Conservation (phyloP, 306 rosid species). For the Luffa aegyptiaca region DNA sequence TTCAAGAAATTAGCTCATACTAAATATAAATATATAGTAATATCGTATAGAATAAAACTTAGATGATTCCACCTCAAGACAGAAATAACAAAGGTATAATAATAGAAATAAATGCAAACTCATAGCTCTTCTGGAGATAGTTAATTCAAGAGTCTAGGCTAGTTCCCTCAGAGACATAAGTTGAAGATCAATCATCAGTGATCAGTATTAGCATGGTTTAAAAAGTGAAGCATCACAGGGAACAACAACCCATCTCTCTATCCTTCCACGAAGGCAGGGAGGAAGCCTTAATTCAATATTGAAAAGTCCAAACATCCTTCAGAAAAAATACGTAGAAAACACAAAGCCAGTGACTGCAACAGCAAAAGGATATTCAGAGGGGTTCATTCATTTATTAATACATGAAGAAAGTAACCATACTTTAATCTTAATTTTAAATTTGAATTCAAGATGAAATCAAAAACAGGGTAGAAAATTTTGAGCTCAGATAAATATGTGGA, state of each 20-base stretch:
- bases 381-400: neutral
- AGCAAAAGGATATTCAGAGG: neutral
- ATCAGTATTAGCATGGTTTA: slow-evolving; percentile 61
- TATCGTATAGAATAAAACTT: no score
- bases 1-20: neutral
- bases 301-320: neutral
- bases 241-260: neutral
- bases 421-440: neutral
- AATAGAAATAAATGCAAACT: neutral
- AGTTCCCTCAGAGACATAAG: slow-evolving; percentile 37
- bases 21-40: neutral
- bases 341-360: neutral
- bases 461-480: neutral
- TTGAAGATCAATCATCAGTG: slow-evolving; percentile 15
- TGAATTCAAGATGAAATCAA: neutral
- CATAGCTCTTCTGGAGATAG: neutral
- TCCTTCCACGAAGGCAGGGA: neutral
- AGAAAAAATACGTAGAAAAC: neutral
- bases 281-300: neutral
- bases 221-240: slow-evolving; percentile 14
- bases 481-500: slow-evolving; percentile 30
- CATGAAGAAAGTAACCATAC: neutral
- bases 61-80: neutral
- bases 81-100: neutral
- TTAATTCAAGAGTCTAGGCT: neutral